Base-by-base conservation (phyloP, 2,329 filamentous ascomycete genomes). In the Diplodia sapinea region DNA sequence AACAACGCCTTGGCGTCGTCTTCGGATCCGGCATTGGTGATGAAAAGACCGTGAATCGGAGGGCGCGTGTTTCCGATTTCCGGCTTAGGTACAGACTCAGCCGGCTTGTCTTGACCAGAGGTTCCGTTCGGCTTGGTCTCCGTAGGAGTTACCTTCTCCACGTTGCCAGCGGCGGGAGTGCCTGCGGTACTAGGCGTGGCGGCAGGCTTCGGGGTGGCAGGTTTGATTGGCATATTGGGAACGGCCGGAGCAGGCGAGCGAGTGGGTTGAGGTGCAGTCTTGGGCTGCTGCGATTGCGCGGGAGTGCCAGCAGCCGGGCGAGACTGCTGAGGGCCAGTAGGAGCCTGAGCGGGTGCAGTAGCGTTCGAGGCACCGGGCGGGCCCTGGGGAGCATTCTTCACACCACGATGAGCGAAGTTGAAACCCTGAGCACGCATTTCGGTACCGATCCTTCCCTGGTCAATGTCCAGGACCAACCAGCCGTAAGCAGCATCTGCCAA, bases 381-480 rank as follows among this genome's bases (percentile, higher is more conserved):
- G 5, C 36, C 23, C 65, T 80, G 79, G 20, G 75, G 72, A 36
- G 76, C 69, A 31, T 69, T 79, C 84, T 98, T 98, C 68, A 91
- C 89, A 71, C 91, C 92, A 73, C 95, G 91, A 79, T 99, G 95
- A 29, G 95, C 93, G 79, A 99, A 99, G 85, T 99, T 99, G 87
- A 99, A 99, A 51, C 95, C 95, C 77, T 99, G 95, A 26, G 95
- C 95, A 70, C 93, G 89, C 95, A 99, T 99, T 82, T 99, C 95
- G 0, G 95, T 99, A 56, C 94, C 95, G 73, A 99, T 98, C 52
- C 95, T 89, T 63, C 95, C 95, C 75, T 93, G 92, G 77, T 99
- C 95, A 69, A 99, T 90, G 78, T 99, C 95, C 68, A 99, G 82
- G 17, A 98, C 93, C 63, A 99, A 85, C 85, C 93, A 99, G 69